Conservation (phyloP, 1,284 basidiomycete species). For the Apiotrichum sp. region DNA sequence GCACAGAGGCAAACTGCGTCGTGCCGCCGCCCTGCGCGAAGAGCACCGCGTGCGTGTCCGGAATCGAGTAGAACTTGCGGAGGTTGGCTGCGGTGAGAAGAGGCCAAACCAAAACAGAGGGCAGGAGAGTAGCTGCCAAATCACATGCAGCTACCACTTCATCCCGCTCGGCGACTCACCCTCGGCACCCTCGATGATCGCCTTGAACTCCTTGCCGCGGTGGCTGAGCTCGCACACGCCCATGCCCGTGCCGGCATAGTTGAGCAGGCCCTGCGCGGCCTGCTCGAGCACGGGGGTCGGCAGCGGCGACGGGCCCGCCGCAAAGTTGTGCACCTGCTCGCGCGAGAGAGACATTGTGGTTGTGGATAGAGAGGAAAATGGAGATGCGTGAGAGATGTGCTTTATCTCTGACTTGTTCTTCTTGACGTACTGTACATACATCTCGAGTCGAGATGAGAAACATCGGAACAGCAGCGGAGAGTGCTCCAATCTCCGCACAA, state of each 20-base stretch:
- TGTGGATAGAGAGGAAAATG: background rate
- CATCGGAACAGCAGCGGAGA: too few species aligned
- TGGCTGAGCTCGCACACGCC: constrained; percentile 91
- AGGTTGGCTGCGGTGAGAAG: constrained; percentile 50
- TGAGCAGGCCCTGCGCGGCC: constrained; percentile 70
- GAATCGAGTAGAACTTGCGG: constrained; percentile 69
- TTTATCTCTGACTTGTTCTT: too few species aligned
- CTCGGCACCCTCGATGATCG: constrained; percentile 64
- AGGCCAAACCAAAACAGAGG: too few species aligned
- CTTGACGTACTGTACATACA: too few species aligned
- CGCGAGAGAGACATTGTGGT: constrained; percentile 29
- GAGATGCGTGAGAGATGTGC: background rate
- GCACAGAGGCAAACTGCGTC: constrained; percentile 79
- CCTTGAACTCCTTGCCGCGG: constrained; percentile 78
- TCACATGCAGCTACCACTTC: too few species aligned
- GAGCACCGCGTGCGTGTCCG: constrained; percentile 74
- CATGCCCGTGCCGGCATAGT: constrained; percentile 83
- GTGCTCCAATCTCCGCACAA: too few species aligned
- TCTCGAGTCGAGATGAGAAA: too few species aligned
- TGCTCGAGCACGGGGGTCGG: constrained; percentile 69
- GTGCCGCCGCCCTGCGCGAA: constrained; percentile 91
- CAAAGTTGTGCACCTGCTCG: constrained; percentile 69
- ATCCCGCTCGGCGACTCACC: constrained; percentile 23
- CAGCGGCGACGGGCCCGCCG: constrained; percentile 82
- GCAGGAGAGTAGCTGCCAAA: too few species aligned